Evolutionary conservation across 495 filamentous ascomycete genomes (phyloP), one percentile per base, ranked within the genome.

Genomic region (Cenococcum geophilum): DNA sequence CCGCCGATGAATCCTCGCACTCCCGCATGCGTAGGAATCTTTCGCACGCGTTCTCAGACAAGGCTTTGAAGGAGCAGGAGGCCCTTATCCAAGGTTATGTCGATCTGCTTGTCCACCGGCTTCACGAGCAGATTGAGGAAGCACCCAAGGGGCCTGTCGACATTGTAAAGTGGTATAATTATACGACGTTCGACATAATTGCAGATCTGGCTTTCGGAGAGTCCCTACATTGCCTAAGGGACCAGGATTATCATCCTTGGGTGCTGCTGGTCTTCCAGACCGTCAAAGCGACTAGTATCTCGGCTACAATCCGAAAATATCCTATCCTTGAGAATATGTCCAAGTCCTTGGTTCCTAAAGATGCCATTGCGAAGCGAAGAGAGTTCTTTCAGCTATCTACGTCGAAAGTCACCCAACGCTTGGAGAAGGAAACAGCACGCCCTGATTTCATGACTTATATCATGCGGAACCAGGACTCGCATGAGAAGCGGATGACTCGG

Each of bases 131-230:
- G 6, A 43, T 43, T 0, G 42, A 55, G 58, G 55, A 62, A 42
- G 27, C 32, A 32, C 16, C 35, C 14, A 36, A 56, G 5, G 16
- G 10, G 20, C 27, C 34, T 25, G 34, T 76, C 34, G 74, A 83
- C 61, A 72, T 83, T 32, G 70, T 69, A 14, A 63, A 71, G 9
- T 78, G 75, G 79, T 77, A 76, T 55, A 80, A 82, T 59, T 82
- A 74, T 21, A 73, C 73, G 1, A 82, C 79, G 0, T 85, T 86
- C 64, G 82, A 87, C 59, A 77, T 86, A 52, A 79, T 85, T 50
- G 80, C 79, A 0, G 80, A 85, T 58, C 73, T 85, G 14, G 71
- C 76, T 1, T 83, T 83, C 58, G 78, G 77, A 0, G 78, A 82
- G 56, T 70, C 80, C 0, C 78, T 84, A 50, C 72, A 75, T 43